phyloP scores from a whole-genome alignment of 2,329 filamentous ascomycete genomes.

The Nemania abortiva region DNA sequence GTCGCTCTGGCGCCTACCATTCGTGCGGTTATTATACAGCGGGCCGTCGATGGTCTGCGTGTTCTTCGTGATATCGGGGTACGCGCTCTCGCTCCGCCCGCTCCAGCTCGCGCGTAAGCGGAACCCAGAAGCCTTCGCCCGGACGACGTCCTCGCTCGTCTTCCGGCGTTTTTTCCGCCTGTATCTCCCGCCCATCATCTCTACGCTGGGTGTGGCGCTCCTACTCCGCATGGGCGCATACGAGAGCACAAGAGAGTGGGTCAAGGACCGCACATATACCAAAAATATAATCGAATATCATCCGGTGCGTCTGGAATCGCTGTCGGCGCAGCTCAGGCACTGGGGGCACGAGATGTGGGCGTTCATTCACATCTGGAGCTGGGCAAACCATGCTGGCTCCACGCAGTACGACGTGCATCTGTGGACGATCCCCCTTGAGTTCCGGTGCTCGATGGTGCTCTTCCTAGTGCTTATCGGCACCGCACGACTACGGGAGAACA shows the following conservation, averaged over 20 bases:
- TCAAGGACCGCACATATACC: conserved; percentile 57
- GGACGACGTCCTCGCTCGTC: conserved; percentile 62
- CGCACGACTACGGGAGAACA: conserved; percentile 58
- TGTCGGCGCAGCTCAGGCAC: conserved; percentile 57
- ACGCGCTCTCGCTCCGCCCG: conserved; percentile 67
- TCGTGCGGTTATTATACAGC: conserved; percentile 66
- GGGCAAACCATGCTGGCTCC: conserved; percentile 61
- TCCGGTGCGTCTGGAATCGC: conserved; percentile 54
- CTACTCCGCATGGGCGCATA: conserved; percentile 61
- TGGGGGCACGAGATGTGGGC: conserved; percentile 63
- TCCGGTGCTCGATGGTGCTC: conserved; percentile 68
- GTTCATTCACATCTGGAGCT: conserved; percentile 65
- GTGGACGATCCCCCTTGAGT: conserved; percentile 74
- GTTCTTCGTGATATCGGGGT: conserved; percentile 73
- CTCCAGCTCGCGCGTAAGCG: conserved; percentile 57
- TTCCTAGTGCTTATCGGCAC: conserved; percentile 66
- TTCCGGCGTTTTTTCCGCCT: conserved; percentile 66
- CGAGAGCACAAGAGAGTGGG: conserved; percentile 62
- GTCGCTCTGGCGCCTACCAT: conserved; percentile 64
- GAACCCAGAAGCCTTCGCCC: conserved; percentile 53
- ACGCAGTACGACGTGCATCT: conserved; percentile 69
- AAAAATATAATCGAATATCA: conserved; percentile 64
- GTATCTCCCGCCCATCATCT: conserved; percentile 64
- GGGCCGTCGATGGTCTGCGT: conserved; percentile 69
- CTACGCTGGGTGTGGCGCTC: conserved; percentile 61